Base-by-base conservation (phyloP, 140 eudicot genomes). In the Flaveria floridana region DNA sequence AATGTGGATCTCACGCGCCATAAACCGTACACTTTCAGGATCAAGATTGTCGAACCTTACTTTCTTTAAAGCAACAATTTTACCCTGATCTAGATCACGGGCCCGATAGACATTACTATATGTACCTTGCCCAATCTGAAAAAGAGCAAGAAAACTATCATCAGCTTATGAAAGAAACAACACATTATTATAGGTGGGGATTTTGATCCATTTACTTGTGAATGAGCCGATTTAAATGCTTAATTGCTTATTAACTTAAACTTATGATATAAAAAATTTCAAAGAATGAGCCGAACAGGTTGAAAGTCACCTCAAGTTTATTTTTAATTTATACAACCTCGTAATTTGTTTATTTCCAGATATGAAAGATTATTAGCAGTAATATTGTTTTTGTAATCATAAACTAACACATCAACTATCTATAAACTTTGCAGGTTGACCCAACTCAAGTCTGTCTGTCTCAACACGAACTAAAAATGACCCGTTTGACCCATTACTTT, bases 101-200 rank as follows among this genome's bases (percentile, higher is more conserved):
- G 98, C 98, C 71, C 95, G 86, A 71, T 87, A 92, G 15, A 92
- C 98, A 73, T 81, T 89, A 68, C 98, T 92, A 81, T 89, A 92
- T 48, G 98, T 87, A 42, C 98, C 98, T 79, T 92, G 96, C 28
- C 98, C 98, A 80, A 92, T 92, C 98, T 92, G 84, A 34, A 64
- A 81, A 57, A 46, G 15, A 2, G 30, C 51, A 70, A 66, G 68
- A 42, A 73, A 58, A 79, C 7, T 10, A 65, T 19, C 16, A 53
- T 50, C 63, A 78, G 26, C 46, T 75, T 16, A 71, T 77, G 42
- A 18, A 77, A 51, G 37, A 65, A 64, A 42, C 21, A 52, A 72
- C 21, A 62, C 3, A 47, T 26, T 42, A 39, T 21, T 10, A 61
- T 4, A 16, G 10, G 26, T 65, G 13, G 66, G 26, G 12, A 70